Evolutionary conservation across 768 basidiomycete genomes (phyloP), one percentile per base, ranked within the genome.

Genomic region (Nidularia sp.): DNA sequence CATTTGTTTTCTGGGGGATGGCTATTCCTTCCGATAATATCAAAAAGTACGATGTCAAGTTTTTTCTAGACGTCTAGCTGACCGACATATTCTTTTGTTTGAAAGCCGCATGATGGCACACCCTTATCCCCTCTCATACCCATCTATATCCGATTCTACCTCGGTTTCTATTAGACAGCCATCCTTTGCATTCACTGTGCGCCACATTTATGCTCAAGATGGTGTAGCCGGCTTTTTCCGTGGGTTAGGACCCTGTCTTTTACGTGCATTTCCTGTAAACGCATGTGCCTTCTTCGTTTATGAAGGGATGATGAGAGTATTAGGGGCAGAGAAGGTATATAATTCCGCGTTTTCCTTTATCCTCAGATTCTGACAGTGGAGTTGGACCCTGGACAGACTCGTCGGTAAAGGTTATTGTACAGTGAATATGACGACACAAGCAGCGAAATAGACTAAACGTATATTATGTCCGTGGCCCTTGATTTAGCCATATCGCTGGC

Each of bases 221-320:
- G 86, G 85, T 5, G 50, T 75, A 39, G 55, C 69, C 41, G 84
- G 85, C 33, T 86, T 81, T 60, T 81, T 76, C 66, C 77, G 87
- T 56, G 90, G 88, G 1, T 69, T 89, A 29, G 79, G 77, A 8
- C 87, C 88, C 34, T 81, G 80, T 51, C 69, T 88, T 25, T 66
- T 90, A 53, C 75, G 88, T 54, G 86, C 90, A 15, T 87, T 90
- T 67, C 90, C 90, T 10, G 79, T 83, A 0, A 92, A 92, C 63
- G 88, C 88, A 0, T 85, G 81, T 46, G 90, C 88, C 0, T 74
- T 87, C 46, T 88, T 87, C 58, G 88, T 90, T 2, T 92, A 88
- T 65, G 88, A 90, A 68, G 85, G 81, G 39, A 73, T 84, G 29
- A 83, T 92, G 81, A 70, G 82, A 53, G 51, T 72, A 29, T 59